Base-by-base conservation (phyloP, 495 filamentous ascomycete genomes). In the Neurospora discreta region DNA sequence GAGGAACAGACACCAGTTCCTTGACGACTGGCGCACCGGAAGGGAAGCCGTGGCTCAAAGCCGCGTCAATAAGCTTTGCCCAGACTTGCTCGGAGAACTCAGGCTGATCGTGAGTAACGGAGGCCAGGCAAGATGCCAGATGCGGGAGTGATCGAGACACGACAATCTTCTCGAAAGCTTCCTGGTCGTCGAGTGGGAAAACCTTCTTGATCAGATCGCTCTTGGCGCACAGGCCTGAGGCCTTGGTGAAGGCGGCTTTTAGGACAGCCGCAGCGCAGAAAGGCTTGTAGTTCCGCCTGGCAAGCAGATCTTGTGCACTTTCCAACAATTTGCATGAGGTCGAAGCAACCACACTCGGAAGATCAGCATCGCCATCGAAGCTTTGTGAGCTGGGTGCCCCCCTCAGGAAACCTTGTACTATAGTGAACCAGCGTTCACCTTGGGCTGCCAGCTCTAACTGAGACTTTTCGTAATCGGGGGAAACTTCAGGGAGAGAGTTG, bases 191-290 rank as follows among this genome's bases (percentile, higher is more conserved):
- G 4, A 73, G 5, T 1, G 78, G 77, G 58, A 81, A 77, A 0
- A 81, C 69, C 3, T 67, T 68, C 0, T 68, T 58, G 4, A 76
- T 26, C 8, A 78, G 36, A 9, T 73, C 23, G 8, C 68, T 65
- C 9, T 74, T 58, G 7, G 69, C 26, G 78, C 33, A 84, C 52
- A 71, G 72, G 43, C 13, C 75, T 70, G 69, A 79, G 8, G 77
- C 77, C 23, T 78, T 74, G 36, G 78, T 76, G 33, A 84, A 78
- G 13, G 81, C 84, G 0, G 83, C 82, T 69, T 82, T 78, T 4
- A 95, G 76, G 4, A 89, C 84, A 6, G 86, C 87, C 23, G 93
- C 92, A 16, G 91, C 91, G 16, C 91, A 92, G 75, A 92, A 97
- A 0, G 93, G 91, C 76, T 95, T 95, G 60, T 92, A 93, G 73